Evolutionary conservation across 2,329 filamentous ascomycete species (phyloP), one percentile per base, ranked within the genome.

Genomic region (Clarireedia hainanense): DNA sequence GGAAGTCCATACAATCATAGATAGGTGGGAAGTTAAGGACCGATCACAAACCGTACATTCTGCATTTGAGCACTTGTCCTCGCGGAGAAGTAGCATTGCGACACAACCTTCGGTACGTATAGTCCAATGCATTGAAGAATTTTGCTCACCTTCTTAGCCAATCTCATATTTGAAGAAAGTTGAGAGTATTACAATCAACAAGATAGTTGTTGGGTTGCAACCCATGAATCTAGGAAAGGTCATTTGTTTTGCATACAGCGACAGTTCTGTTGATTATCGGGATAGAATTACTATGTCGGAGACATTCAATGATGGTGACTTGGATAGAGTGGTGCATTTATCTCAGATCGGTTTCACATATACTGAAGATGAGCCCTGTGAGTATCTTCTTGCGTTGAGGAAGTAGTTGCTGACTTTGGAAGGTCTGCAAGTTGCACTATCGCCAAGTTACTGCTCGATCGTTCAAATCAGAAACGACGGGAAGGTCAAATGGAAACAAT

Each of bases 291-390:
- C 82, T 0, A 86, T 95, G 79, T 77, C 82, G 4, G 78, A 85
- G 52, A 74, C 91, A 0, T 84, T 81, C 60, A 78, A 80, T 5
- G 80, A 86, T 55, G 77, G 79, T 27, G 85, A 87, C 63, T 72
- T 81, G 6, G 79, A 82, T 45, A 82, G 76, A 47, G 81, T 95
- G 34, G 82, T 80, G 59, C 87, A 83, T 56, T 76, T 95, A 27
- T 76, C 85, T 27, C 89, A 96, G 69, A 83, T 85, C 47, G 90
- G 90, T 1, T 95, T 95, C 69, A 77, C 79, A 6, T 94, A 88
- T 66, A 71, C 79, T 4, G 77, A 84, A 15, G 80, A 84, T 42
- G 78, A 81, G 12, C 80, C 86, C 57, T 85, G 85, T 86, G 71
- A 70, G 79, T 62, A 54, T 47, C 3, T 15, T 23, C 34, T 9